Evolutionary conservation across 257 asterid species (phyloP).

Genomic region (Nicotiana attenuata): DNA sequence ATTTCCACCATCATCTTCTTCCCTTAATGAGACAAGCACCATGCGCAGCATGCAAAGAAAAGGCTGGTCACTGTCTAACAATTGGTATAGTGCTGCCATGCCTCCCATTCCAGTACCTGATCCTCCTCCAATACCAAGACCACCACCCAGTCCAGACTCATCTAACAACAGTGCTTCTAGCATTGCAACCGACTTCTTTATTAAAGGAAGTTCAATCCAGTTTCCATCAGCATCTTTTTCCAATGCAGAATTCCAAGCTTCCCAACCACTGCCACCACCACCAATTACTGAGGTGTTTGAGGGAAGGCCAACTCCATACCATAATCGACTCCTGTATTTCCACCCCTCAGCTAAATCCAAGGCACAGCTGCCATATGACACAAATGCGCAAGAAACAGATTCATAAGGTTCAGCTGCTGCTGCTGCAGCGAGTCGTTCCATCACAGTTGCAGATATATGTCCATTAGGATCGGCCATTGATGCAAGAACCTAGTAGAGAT

Average conservation of each 20-base stretch:
- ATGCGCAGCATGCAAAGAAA: slow-evolving; percentile 95
- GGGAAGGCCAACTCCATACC: slow-evolving; percentile 89
- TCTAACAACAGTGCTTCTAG: slow-evolving; percentile 92
- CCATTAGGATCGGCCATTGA: slow-evolving; percentile 94
- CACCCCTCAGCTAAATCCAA: slow-evolving; percentile 89
- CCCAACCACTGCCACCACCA: slow-evolving; percentile 99
- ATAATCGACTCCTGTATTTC: slow-evolving; percentile 92
- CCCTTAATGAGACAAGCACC: slow-evolving; percentile 92
- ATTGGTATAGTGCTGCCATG: slow-evolving; percentile 87
- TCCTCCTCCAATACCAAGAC: slow-evolving; percentile 99
- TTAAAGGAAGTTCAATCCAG: slow-evolving; percentile 92
- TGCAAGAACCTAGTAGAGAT: slow-evolving; percentile 61
- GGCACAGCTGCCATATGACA: slow-evolving; percentile 87
- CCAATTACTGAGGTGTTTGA: slow-evolving; percentile 50
- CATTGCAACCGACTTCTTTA: slow-evolving; percentile 88
- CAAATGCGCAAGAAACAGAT: slow-evolving; percentile 89
- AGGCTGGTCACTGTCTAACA: slow-evolving; percentile 98
- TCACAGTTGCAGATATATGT: slow-evolving; percentile 68
- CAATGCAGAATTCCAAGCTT: slow-evolving; percentile 75
- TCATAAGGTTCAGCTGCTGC: slow-evolving; percentile 96
- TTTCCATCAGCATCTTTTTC: slow-evolving; percentile 83
- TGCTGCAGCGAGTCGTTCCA: slow-evolving; percentile 93
- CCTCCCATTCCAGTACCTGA: slow-evolving; percentile 99
- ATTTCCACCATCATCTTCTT: slow-evolving; percentile 86
- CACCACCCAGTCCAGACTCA: slow-evolving; percentile 97